Base-by-base conservation (phyloP, 805 yeast species). In the Ogataea kodamae region DNA sequence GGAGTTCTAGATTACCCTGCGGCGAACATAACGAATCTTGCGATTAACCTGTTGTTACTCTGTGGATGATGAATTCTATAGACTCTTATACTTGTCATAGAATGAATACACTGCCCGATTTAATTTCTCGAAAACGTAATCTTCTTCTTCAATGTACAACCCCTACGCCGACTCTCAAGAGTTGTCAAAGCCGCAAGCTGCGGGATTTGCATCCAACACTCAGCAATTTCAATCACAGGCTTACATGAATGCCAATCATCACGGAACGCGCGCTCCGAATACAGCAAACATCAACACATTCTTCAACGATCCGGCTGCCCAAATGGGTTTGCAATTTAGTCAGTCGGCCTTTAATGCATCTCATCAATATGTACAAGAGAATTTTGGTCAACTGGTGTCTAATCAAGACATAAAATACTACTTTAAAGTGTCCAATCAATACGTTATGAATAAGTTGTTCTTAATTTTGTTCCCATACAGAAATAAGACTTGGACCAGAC, bases 351-450 rank as follows among this genome's bases (percentile, higher is more conserved):
- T 92, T 39, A 74, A 76, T 45, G 83, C 86, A 18, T 86, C 92
- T 15, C 85, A 84, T 48, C 81, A 80, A 42, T 84, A 83, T 59
- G 59, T 87, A 56, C 84, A 84, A 46, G 80, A 79, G 41, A 86
- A 83, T 59, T 70, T 80, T 45, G 73, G 73, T 14, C 65, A 64
- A 25, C 64, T 70, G 46, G 69, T 74, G 18, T 65, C 70, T 3
- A 64, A 65, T 15, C 67, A 70, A 34, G 79, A 83, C 35, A 62
- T 92, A 48, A 80, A 87, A 45, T 84, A 80, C 62, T 89, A 89
- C 61, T 94, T 92, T 68, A 86, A 85, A 60, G 96, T 92, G 12
- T 81, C 95, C 28, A 94, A 90, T 57, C 66, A 78, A 5, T 94
- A 90, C 52, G 98, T 92, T 9, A 54, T 82, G 41, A 68, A 68